phyloP scores from a whole-genome alignment of 2,329 filamentous ascomycete genomes.

The Pseudocercospora fijiensis region DNA sequence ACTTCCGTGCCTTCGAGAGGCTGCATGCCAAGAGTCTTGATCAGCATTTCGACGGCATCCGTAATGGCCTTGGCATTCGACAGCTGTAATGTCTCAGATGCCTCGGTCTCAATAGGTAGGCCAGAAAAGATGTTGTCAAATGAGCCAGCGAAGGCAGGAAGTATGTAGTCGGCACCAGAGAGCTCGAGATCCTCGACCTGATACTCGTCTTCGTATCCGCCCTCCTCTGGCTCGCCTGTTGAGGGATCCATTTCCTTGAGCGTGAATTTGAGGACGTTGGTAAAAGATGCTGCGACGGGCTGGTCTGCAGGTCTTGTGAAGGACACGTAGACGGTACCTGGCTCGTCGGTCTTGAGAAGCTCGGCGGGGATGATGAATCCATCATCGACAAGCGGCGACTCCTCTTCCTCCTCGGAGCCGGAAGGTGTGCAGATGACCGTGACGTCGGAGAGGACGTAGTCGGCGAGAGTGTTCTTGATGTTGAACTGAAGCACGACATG shows the following conservation, averaged over 20 bases:
- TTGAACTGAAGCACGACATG: conserved; percentile 95
- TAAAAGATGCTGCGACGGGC: conserved; percentile 79
- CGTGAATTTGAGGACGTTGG: conserved; percentile 92
- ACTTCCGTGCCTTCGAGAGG: conserved; percentile 93
- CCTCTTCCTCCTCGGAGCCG: conserved; percentile 82
- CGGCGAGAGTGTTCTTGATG: conserved; percentile 93
- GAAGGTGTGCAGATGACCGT: conserved; percentile 76
- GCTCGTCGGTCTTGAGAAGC: conserved; percentile 77
- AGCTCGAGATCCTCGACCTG: conserved; percentile 93
- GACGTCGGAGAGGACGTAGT: conserved; percentile 86
- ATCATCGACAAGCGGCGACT: conserved; percentile 76
- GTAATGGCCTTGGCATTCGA: conserved; percentile 87
- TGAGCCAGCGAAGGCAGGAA: conserved; percentile 89
- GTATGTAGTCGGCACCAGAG: conserved; percentile 86
- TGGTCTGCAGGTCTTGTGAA: conserved; percentile 79
- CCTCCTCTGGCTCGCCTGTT: conserved; percentile 87
- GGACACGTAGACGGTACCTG: conserved; percentile 90
- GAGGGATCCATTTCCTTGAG: conserved; percentile 97
- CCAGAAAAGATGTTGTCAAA: conserved; percentile 91
- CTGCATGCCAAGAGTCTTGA: conserved; percentile 83
- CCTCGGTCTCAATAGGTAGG: conserved; percentile 74
- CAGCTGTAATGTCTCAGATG: conserved; percentile 85
- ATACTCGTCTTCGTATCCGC: conserved; percentile 95
- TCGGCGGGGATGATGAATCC: conserved; percentile 84
- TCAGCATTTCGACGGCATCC: conserved; percentile 91